These are phyloP conservation scores for Tulasnella sp. DNA, from an alignment of 768 basidiomycete species.

Conservation along the genomic window DNA sequence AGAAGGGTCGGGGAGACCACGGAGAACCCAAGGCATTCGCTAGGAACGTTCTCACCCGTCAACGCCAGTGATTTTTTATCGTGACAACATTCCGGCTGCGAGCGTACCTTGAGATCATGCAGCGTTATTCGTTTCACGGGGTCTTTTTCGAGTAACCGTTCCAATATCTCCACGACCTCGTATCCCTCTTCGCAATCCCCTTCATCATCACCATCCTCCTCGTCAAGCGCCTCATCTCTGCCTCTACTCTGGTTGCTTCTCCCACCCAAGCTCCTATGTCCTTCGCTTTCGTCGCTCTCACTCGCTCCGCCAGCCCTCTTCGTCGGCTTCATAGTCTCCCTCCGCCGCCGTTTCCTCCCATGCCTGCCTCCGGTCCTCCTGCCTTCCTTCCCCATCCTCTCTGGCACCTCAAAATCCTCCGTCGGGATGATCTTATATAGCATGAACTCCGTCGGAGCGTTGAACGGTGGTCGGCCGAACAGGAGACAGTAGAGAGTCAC, in stretches of 20 bases:
- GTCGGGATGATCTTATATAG: conserved; percentile 74
- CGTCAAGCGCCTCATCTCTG: conserved; percentile 10
- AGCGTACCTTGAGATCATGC: conserved; percentile 66
- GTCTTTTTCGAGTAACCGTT: conserved; percentile 73
- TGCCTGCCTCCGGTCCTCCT: conserved; percentile 52
- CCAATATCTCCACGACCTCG: conserved; percentile 60
- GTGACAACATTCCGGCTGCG: conserved; percentile 28
- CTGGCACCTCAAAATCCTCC: conserved; percentile 57
- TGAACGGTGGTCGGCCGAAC: conserved; percentile 79
- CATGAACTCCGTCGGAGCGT: conserved; percentile 54
- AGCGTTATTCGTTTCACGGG: conserved; percentile 61
- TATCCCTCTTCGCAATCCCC: conserved; percentile 38
- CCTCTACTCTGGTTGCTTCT: neutral
- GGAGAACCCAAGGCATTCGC: conserved; percentile 49
- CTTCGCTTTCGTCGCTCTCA: neutral
- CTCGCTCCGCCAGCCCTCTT: conserved; percentile 17
- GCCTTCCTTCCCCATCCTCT: conserved; percentile 60
- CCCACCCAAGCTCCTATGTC: neutral
- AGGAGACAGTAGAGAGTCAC: conserved; percentile 91
- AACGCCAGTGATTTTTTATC: neutral
- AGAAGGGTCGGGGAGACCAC: conserved; percentile 52
- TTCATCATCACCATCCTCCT: conserved; percentile 30
- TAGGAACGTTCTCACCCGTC: conserved; percentile 8
- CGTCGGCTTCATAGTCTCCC: conserved; percentile 10
- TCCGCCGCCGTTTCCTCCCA: conserved; percentile 6